Evolutionary conservation across 495 filamentous ascomycete species (phyloP).

Genomic region (Aspergillus campestris): DNA sequence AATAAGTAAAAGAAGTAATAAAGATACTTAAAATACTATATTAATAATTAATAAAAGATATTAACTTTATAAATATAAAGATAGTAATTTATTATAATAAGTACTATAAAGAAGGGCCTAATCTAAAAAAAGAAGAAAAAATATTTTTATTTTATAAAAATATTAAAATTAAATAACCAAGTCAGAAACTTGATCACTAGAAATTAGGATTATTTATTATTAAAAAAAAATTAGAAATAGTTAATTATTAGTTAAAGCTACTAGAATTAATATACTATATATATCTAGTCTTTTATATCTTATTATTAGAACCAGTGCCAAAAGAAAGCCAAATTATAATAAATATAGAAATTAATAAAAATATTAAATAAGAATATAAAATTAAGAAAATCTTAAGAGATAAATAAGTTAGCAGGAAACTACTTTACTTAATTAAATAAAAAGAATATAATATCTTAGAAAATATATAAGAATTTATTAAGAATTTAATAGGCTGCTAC

Average conservation of each 20-base stretch:
- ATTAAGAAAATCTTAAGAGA: no score
- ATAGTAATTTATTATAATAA: constrained; percentile 13
- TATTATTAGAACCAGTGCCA: constrained; percentile 5
- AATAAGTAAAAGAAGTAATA: background rate
- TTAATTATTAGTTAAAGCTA: no score
- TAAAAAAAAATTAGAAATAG: constrained; percentile 8
- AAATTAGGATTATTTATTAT: constrained; percentile 3
- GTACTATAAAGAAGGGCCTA: constrained; percentile 9
- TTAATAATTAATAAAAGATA: constrained; percentile 9
- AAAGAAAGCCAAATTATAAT: background rate
- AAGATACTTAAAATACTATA: constrained; percentile 7
- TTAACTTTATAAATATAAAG: constrained; percentile 9
- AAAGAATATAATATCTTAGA: no score
- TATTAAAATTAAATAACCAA: constrained; percentile 23
- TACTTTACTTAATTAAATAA: no score
- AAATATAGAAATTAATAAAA: no score
- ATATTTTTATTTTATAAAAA: constrained; percentile 21
- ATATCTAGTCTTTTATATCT: constrained; percentile 2
- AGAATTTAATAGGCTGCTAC: no score
- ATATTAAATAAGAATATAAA: no score
- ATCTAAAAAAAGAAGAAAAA: constrained; percentile 19
- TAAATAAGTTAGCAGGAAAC: no score
- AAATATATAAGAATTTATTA: no score
- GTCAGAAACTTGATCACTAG: constrained; percentile 18
- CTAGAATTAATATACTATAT: no score